phyloP scores from a whole-genome alignment of 129 eudicot genomes.

The Artemisia annua region DNA sequence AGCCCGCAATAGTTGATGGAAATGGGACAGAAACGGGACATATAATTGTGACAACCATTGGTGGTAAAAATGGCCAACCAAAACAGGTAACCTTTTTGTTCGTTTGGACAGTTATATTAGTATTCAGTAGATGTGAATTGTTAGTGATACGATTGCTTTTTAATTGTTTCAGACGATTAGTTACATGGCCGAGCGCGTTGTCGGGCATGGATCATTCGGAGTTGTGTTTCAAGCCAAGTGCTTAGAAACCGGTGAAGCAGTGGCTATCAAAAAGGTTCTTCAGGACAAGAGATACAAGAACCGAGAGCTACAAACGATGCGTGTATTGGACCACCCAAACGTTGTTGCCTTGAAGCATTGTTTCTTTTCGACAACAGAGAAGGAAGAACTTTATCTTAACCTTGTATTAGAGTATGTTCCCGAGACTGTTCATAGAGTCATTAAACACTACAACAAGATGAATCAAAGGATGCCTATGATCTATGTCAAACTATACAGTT shows the following conservation, averaged over 20 bases:
- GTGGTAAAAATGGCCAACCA: constrained; percentile 90
- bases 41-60: constrained; percentile 92
- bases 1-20: constrained; percentile 77
- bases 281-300: constrained; percentile 92
- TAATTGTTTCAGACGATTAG: constrained; percentile 66
- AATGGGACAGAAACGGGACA: constrained; percentile 95
- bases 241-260: constrained; percentile 90
- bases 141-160: constrained; percentile 7
- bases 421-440: constrained; percentile 83
- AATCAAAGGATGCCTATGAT: constrained; percentile 89
- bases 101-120: background rate
- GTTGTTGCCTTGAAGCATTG: constrained; percentile 88
- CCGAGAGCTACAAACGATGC: constrained; percentile 93
- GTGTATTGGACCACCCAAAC: constrained; percentile 84
- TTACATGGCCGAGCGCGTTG: constrained; percentile 95
- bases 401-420: constrained; percentile 91
- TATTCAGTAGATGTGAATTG: background rate
- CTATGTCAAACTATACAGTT: constrained; percentile 79
- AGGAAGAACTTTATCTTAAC: constrained; percentile 80
- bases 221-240: constrained; percentile 96
- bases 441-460: constrained; percentile 84
- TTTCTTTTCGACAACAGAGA: constrained; percentile 86
- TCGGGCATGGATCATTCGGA: constrained; percentile 94
- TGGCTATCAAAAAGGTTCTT: constrained; percentile 86
- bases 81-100: constrained; percentile 57